Base-by-base conservation (phyloP, 2,329 filamentous ascomycete species). In the Claviceps sp. region DNA sequence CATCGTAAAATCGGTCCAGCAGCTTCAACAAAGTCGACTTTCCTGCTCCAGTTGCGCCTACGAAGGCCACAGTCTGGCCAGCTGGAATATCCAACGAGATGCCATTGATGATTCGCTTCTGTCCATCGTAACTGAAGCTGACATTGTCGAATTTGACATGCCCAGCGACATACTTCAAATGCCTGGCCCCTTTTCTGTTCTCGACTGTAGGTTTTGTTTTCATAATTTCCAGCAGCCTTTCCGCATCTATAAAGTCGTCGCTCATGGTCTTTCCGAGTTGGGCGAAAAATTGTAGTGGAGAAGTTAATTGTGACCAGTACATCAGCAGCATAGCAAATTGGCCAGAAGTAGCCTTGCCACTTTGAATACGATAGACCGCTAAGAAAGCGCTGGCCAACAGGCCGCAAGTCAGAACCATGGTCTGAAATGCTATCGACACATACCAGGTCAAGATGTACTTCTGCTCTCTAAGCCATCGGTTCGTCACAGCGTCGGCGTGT, bases 221-320 rank as follows among this genome's bases (percentile, higher is more conserved):
- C 76, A 81, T 78, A 45, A 82, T 71, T 52, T 78, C 75, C 16
- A 81, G 64, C 23, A 82, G 68, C 23, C 75, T 71, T 60, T 82
- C 76, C 5, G 78, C 77, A 52, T 79, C 71, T 45, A 81, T 76
- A 38, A 82, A 69, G 52, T 79, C 73, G 54, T 73, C 71, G 52
- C 76, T 77, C 55, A 82, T 72, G 47, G 66, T 74, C 59, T 76
- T 78, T 6, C 78, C 77, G 29, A 81, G 65, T 17, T 69, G 68
- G 6, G 77, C 75, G 60, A 88, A 87, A 64, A 85, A 87, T 57
- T 82, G 82, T 50, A 88, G 72, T 2, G 85, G 85, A 2, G 78
- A 76, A 45, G 84, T 83, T 39, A 88, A 72, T 60, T 88, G 84
- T 17, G 77, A 76, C 83, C 86, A 86, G 64, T 88, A 88, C 50